Evolutionary conservation across 1,284 basidiomycete species (phyloP), one percentile per base, ranked within the genome.

Genomic region (Ustilago tritici): DNA sequence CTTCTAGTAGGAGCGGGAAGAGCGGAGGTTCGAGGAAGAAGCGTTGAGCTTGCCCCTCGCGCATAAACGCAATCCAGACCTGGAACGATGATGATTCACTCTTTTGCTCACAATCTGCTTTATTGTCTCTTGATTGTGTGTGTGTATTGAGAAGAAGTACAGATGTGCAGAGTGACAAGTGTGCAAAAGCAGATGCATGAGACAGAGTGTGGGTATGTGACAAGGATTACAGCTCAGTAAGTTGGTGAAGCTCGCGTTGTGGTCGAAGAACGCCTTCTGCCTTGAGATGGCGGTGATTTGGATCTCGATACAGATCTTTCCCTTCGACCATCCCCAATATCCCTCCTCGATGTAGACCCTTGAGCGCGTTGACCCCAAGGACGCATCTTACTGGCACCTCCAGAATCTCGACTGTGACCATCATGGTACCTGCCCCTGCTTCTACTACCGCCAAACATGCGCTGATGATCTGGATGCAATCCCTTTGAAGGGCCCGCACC

Each of bases 381-480:
- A 11, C 62, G 62, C 63, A 62, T 62, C 23, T 60, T 60, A n/a
- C 15, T 52, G 0, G 41, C 15, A 2, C 23, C 19, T 8, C 15
- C 41, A 50, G 40, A n/a, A 7, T 35, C 54, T 5, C 40, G 15
- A 15, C 17, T 17, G 14, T 17, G n/a, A 56, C 28, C 55, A 10
- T 9, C 28, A 47, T 23, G 41, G 32, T 35, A 31, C 10, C 38
- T 32, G 2, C 28, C 31, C 28, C 49, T 50, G 12, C 28, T 32
- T 14, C 11, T 11, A 14, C 10, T 14, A 14, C 31, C 49, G 9
- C 41, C 19, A 1, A 56, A 1, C 50, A 56, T 60, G 14, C 54
- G 41, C 28, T 61, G 68, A 38, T 56, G 54, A 32, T 71, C 63
- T 2, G 69, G 60, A 59, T 62, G 69, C n/a, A 28, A 65, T 34